These are phyloP conservation scores for Cytospora paraplurivora DNA, from an alignment of 2,329 filamentous ascomycete species.

Conservation along the genomic window DNA sequence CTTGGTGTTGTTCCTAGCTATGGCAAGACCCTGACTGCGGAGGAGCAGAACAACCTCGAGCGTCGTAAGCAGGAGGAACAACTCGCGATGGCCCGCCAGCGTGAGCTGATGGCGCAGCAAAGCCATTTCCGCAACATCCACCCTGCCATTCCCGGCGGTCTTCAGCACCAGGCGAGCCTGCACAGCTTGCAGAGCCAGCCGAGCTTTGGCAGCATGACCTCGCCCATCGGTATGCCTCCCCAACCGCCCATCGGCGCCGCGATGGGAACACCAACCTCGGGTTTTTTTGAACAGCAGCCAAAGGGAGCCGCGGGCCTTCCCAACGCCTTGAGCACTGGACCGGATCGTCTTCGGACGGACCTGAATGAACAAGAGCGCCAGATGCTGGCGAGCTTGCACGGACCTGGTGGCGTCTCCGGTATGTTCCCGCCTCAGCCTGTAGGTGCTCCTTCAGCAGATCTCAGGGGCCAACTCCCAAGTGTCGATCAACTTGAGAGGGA, in stretches of 20 bases:
- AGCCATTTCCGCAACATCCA: constrained; percentile 76
- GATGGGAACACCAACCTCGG: constrained; percentile 54
- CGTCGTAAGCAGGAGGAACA: constrained; percentile 97
- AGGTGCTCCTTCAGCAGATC: constrained; percentile 42
- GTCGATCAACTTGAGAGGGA: constrained; percentile 56
- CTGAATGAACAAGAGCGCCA: constrained; percentile 59
- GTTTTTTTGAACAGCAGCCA: constrained; percentile 67
- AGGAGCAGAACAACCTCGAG: constrained; percentile 97
- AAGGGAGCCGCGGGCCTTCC: constrained; percentile 43
- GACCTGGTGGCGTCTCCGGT: constrained; percentile 36
- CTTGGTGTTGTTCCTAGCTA: constrained; percentile 94
- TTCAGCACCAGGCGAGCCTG: constrained; percentile 93
- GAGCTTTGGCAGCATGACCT: constrained; percentile 91
- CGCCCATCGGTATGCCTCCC: constrained; percentile 67
- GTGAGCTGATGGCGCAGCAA: constrained; percentile 87
- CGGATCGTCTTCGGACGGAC: constrained; percentile 67
- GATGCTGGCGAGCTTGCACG: constrained; percentile 49
- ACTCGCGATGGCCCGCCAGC: constrained; percentile 92
- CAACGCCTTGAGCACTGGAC: constrained; percentile 46
- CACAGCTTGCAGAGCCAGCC: constrained; percentile 97
- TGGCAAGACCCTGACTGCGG: constrained; percentile 91
- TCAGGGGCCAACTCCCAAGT: constrained; percentile 49
- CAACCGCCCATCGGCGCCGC: constrained; percentile 59
- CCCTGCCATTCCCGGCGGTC: constrained; percentile 47
- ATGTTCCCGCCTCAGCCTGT: constrained; percentile 44